Evolutionary conservation across 1,284 basidiomycete species (phyloP).

Genomic region (Porogramme epimiltina): DNA sequence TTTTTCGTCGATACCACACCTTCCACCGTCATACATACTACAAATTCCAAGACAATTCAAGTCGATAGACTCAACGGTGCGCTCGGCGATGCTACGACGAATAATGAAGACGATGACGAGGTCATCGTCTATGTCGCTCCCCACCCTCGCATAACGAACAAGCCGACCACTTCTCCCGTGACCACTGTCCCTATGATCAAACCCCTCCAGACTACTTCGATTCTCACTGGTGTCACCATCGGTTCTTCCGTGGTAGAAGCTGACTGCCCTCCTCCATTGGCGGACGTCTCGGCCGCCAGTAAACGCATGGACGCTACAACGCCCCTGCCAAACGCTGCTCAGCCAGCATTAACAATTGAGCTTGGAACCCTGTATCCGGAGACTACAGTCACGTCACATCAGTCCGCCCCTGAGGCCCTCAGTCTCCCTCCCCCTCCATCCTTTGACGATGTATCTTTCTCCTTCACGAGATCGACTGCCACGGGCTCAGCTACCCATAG

Average conservation of each 20-base stretch:
- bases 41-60: slow-evolving; percentile 1
- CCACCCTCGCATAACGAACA: slow-evolving; percentile 34
- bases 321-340: not conserved
- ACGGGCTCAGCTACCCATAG: slow-evolving; percentile 5
- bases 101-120: slow-evolving; percentile 37
- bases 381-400: not conserved
- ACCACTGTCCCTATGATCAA: not conserved
- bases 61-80: slow-evolving; percentile 18
- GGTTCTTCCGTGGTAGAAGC: no score
- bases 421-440: slow-evolving; percentile 11
- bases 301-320: not conserved
- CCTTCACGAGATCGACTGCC: slow-evolving; percentile 10
- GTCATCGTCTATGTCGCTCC: slow-evolving; percentile 45
- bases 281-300: not conserved
- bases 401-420: slow-evolving; percentile 3
- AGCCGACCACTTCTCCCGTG: slow-evolving; percentile 10
- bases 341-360: slow-evolving; percentile 4
- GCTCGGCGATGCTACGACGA: slow-evolving; percentile 17
- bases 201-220: slow-evolving; percentile 28
- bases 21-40: slow-evolving; percentile 7
- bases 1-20: slow-evolving; percentile 36
- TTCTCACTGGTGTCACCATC: slow-evolving; percentile 36
- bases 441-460: slow-evolving; percentile 25
- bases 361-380: slow-evolving; percentile 16
- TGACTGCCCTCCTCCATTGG: no score